Percentiles rank a stretch among this genome's conserved stretches.
phyloP scores from a whole-genome alignment of 2,329 filamentous ascomycete genomes.

The Myriosclerotinia scirpicola region DNA sequence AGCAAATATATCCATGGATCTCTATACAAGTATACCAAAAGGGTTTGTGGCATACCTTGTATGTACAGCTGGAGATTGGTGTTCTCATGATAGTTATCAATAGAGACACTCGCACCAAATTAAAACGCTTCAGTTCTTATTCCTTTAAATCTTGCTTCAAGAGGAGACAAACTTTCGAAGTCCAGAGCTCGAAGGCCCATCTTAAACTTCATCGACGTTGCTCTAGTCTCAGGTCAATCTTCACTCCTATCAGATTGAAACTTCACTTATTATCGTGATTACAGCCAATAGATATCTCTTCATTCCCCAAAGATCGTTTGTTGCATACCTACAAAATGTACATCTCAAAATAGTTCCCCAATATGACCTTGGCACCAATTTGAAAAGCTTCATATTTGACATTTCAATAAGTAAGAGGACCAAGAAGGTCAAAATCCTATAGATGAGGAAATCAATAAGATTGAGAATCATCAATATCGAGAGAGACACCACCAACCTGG shows the following conservation, averaged over 20 bases:
- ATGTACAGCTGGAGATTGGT: too few species aligned
- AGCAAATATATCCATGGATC: neutral
- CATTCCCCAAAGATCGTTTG: neutral
- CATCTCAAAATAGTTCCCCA: neutral
- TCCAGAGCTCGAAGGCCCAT: neutral
- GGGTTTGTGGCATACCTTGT: neutral
- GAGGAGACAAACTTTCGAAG: neutral
- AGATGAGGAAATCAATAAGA: neutral
- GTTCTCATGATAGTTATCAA: neutral
- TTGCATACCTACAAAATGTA: neutral
- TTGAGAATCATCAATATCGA: neutral
- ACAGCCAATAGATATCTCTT: neutral
- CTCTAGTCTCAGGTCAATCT: too few species aligned
- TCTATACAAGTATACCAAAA: neutral
- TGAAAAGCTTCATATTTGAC: neutral
- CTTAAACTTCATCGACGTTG: neutral
- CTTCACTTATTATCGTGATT: too few species aligned
- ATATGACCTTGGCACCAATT: neutral
- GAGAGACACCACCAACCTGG: neutral
- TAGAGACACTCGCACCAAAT: neutral
- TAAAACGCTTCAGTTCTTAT: neutral
- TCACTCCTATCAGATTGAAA: too few species aligned
- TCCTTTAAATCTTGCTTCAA: neutral
- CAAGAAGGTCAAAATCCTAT: neutral
- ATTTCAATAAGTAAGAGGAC: neutral